Conservation (phyloP, 2,329 filamentous ascomycete species). For the Colletotrichum sp. region DNA sequence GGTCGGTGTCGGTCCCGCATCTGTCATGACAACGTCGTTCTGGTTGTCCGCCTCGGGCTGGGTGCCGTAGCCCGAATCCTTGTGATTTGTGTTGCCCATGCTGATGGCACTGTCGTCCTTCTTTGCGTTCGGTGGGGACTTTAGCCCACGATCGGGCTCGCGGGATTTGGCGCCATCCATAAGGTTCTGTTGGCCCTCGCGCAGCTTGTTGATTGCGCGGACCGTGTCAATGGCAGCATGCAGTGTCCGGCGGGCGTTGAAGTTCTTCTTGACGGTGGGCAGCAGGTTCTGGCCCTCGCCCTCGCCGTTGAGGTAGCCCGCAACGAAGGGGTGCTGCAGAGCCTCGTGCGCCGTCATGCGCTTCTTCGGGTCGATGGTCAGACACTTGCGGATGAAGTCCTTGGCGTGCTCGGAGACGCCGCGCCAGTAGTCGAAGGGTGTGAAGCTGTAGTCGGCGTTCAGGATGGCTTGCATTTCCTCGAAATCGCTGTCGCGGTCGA, state of each 20-base stretch:
- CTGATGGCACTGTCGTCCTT: slow-evolving; percentile 54
- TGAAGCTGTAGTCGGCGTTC: slow-evolving; percentile 94
- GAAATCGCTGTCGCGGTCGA: slow-evolving; percentile 95
- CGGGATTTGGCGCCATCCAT: slow-evolving; percentile 65
- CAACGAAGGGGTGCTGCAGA: slow-evolving; percentile 69
- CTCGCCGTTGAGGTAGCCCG: slow-evolving; percentile 51
- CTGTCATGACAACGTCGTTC: slow-evolving; percentile 54
- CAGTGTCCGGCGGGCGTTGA: slow-evolving; percentile 71
- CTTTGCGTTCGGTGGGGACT: slow-evolving; percentile 29
- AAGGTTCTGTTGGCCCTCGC: slow-evolving; percentile 64
- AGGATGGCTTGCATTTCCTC: slow-evolving; percentile 99
- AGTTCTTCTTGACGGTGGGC: slow-evolving; percentile 76
- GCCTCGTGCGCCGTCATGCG: slow-evolving; percentile 92
- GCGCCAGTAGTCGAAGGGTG: slow-evolving; percentile 94
- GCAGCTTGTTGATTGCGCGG: slow-evolving; percentile 73
- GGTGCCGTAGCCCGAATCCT: slow-evolving; percentile 57
- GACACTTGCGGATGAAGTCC: slow-evolving; percentile 89
- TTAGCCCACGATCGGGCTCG: slow-evolving; percentile 49
- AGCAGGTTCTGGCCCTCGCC: slow-evolving; percentile 66
- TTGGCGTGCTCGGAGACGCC: slow-evolving; percentile 86
- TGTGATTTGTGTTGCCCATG: slow-evolving; percentile 32
- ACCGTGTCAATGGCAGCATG: slow-evolving; percentile 76
- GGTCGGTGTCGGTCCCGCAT: slow-evolving; percentile 34
- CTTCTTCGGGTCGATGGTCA: slow-evolving; percentile 85
- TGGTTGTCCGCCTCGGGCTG: slow-evolving; percentile 35